Conservation (phyloP, 2,329 filamentous ascomycete genomes). For the Trichoderma asperellum region DNA sequence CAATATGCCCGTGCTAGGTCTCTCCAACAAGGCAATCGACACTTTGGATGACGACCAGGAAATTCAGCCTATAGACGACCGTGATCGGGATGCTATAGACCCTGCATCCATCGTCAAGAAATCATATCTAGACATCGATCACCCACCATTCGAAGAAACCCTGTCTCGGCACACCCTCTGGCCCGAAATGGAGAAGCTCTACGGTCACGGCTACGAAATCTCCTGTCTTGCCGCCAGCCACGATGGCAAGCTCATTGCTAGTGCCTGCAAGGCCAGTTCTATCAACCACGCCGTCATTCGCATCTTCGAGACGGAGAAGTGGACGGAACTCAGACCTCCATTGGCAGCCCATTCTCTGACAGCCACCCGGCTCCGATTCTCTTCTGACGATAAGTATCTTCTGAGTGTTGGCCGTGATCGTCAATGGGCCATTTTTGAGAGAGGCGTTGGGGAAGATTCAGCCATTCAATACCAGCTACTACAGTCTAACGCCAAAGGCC, state of each 20-base stretch:
- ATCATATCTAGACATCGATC: constrained; percentile 65
- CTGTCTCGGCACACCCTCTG: constrained; percentile 89
- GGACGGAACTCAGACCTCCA: constrained; percentile 85
- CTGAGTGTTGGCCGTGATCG: constrained; percentile 90
- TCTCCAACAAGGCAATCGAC: constrained; percentile 92
- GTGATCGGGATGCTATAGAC: constrained; percentile 59
- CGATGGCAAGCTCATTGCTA: constrained; percentile 77
- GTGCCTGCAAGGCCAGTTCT: constrained; percentile 89
- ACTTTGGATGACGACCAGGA: constrained; percentile 55
- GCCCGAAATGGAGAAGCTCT: constrained; percentile 95
- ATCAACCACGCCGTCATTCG: constrained; percentile 93
- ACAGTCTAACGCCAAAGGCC: constrained; percentile 77
- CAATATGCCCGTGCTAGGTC: constrained; percentile 89
- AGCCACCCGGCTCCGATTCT: constrained; percentile 81
- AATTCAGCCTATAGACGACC: constrained; percentile 49
- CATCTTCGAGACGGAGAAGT: constrained; percentile 82
- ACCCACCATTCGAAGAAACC: constrained; percentile 87
- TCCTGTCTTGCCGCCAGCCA: constrained; percentile 80
- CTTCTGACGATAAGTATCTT: constrained; percentile 70
- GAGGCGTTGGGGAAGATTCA: constrained; percentile 44
- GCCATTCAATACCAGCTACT: constrained; percentile 58
- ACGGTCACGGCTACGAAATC: constrained; percentile 97
- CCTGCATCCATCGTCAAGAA: constrained; percentile 60
- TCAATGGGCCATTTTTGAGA: constrained; percentile 83
- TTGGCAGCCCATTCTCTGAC: constrained; percentile 86